These are phyloP conservation scores for Yamadazyma atmosphaerica DNA, from an alignment of 1,139 yeast genomes.

Conservation along the genomic window DNA sequence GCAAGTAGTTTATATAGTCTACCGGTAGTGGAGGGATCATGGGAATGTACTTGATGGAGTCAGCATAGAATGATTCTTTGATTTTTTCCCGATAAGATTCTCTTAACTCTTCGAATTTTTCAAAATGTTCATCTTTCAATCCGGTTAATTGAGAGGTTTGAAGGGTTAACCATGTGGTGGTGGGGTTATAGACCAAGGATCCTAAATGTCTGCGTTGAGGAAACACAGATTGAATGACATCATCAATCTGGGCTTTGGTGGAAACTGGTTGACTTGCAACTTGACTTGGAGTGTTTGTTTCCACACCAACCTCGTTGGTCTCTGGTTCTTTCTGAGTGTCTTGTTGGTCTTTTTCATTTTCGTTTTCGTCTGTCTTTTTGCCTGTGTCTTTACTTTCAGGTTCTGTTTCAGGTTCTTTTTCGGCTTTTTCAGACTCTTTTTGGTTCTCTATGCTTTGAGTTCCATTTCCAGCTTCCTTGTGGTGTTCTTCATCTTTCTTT, in stretches of 20 bases:
- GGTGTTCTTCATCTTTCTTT: too few species aligned
- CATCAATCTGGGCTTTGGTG: constrained; percentile 42
- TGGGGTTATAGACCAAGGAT: constrained; percentile 58
- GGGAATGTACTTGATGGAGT: constrained; percentile 33
- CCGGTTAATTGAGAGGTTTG: constrained; percentile 41
- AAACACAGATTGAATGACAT: constrained; percentile 43
- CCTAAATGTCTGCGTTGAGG: constrained; percentile 58
- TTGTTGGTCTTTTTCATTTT: neutral
- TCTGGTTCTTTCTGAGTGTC: constrained; percentile 1
- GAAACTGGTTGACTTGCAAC: constrained; percentile 9
- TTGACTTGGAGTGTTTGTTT: constrained; percentile 4
- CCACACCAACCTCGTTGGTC: constrained; percentile 1
- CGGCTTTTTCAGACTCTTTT: constrained; percentile 2
- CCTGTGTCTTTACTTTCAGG: neutral
- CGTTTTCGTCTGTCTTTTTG: neutral
- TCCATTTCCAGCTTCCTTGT: constrained; percentile 4
- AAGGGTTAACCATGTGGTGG: constrained; percentile 47
- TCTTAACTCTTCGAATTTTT: constrained; percentile 31
- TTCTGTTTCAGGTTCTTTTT: neutral
- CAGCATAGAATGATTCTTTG: constrained; percentile 19
- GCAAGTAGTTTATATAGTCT: constrained; percentile 57
- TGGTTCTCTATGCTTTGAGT: constrained; percentile 1
- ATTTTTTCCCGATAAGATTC: constrained; percentile 26
- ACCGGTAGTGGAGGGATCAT: constrained; percentile 47
- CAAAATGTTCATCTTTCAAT: constrained; percentile 34